Conservation (phyloP, 495 filamentous ascomycete species). For the Aspergillus egyptiacus region DNA sequence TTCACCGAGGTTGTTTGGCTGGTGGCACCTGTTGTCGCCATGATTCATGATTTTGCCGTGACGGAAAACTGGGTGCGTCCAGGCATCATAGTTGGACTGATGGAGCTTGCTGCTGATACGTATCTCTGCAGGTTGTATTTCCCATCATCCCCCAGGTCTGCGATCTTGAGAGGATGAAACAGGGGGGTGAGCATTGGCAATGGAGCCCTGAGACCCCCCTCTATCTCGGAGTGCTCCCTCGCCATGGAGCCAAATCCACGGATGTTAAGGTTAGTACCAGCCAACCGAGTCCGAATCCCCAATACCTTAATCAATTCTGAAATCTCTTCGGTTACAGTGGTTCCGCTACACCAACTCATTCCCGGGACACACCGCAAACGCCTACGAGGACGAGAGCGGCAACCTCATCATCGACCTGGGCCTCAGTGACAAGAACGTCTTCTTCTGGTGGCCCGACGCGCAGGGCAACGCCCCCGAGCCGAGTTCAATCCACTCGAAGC, state of each 20-base stretch:
- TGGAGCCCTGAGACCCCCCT: conserved; percentile 50
- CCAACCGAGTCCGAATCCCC: background rate
- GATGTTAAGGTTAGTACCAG: conserved; percentile 42
- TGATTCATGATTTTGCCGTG: conserved; percentile 53
- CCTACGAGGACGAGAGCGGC: conserved; percentile 45
- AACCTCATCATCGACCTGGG: conserved; percentile 48
- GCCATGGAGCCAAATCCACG: conserved; percentile 39
- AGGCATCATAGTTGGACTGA: background rate
- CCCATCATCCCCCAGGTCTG: conserved; percentile 47
- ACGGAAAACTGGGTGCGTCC: conserved; percentile 40
- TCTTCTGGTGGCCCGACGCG: conserved; percentile 51
- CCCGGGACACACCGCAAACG: conserved; percentile 46
- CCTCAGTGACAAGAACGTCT: conserved; percentile 51
- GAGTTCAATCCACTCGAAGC: conserved; percentile 23
- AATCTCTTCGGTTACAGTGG: conserved; percentile 4
- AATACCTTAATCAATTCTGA: background rate
- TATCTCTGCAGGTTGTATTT: conserved; percentile 33
- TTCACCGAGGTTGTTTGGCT: conserved; percentile 44
- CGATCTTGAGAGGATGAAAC: conserved; percentile 46
- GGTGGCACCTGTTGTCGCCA: conserved; percentile 45
- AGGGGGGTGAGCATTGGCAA: conserved; percentile 50
- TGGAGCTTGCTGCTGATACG: background rate
- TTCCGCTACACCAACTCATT: conserved; percentile 25
- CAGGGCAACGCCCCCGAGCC: conserved; percentile 18
- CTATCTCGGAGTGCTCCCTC: conserved; percentile 46